These are phyloP conservation scores for Cryphonectria parasitica DNA, from an alignment of 2,329 filamentous ascomycete genomes.

Conservation along the genomic window DNA sequence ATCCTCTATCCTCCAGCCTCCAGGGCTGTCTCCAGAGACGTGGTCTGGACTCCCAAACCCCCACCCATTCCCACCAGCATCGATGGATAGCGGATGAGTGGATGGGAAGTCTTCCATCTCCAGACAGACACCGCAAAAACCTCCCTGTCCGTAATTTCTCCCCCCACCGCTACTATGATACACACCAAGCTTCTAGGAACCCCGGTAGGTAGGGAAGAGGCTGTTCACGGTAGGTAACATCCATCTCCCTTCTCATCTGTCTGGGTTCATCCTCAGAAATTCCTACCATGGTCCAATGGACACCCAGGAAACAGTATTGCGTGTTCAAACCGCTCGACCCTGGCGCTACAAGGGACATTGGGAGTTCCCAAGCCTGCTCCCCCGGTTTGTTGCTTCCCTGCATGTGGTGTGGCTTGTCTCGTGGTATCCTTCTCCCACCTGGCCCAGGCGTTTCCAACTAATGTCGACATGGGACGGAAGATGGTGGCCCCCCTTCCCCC, in stretches of 20 bases:
- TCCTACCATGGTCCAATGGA: background rate
- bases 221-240: background rate
- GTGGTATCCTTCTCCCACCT: background rate
- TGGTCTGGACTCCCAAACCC: background rate
- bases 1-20: background rate
- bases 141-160: background rate
- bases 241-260: background rate
- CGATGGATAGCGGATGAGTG: conserved; percentile 7
- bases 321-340: background rate
- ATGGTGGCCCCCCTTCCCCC: background rate
- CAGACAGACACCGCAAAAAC: background rate
- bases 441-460: conserved; percentile 1
- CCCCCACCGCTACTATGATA: conserved; percentile 6
- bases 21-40: background rate
- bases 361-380: background rate
- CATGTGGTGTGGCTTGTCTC: conserved; percentile 11
- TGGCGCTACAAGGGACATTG: conserved; percentile 9
- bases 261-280: background rate
- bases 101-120: conserved; percentile 12
- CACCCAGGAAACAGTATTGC: background rate
- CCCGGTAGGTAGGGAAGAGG: background rate
- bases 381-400: background rate
- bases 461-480: conserved; percentile 14
- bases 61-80: background rate
- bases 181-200: background rate